A percentile compares a stretch with the other conserved stretches of the same genome.
These are phyloP conservation scores for Thelonectria rubi DNA, from an alignment of 2,329 filamentous ascomycete genomes.

Conservation along the genomic window DNA sequence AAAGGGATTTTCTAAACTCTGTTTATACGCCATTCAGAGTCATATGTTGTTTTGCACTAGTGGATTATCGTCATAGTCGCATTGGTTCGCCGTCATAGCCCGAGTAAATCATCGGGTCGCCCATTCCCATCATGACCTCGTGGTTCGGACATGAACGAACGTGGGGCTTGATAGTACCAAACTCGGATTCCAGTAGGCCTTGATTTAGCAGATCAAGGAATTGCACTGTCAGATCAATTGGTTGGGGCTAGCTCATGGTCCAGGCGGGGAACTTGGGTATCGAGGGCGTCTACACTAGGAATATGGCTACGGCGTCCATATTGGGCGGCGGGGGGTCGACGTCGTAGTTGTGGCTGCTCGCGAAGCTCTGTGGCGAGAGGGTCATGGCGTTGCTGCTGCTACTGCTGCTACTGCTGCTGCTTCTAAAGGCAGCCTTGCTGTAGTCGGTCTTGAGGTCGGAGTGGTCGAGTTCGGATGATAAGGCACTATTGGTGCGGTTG, in stretches of 20 bases:
- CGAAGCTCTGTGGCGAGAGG: slow-evolving; percentile 64
- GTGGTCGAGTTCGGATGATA: slow-evolving; percentile 64
- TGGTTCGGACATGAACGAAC: slow-evolving; percentile 61
- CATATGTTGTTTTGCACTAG: too few species aligned
- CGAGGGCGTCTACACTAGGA: slow-evolving; percentile 48
- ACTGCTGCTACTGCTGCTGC: too few species aligned
- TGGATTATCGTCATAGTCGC: slow-evolving; percentile 45
- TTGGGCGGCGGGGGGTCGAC: slow-evolving; percentile 47
- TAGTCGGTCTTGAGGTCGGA: slow-evolving; percentile 67
- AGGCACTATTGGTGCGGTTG: slow-evolving; percentile 56
- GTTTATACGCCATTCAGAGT: too few species aligned
- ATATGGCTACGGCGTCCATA: slow-evolving; percentile 47
- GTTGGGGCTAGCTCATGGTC: slow-evolving; percentile 43
- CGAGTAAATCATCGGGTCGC: slow-evolving; percentile 67
- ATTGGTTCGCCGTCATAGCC: slow-evolving; percentile 59
- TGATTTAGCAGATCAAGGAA: slow-evolving; percentile 59
- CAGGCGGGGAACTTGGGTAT: slow-evolving; percentile 47
- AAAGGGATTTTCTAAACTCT: too few species aligned
- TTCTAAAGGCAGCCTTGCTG: too few species aligned
- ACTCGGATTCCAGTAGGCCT: slow-evolving; percentile 60
- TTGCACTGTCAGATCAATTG: slow-evolving; percentile 48
- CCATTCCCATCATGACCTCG: slow-evolving; percentile 66
- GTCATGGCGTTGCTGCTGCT: slow-evolving; percentile 59
- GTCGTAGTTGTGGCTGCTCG: slow-evolving; percentile 50
- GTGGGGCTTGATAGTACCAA: slow-evolving; percentile 65